Conservation (phyloP, 805 yeast genomes). For the Blastobotrys parvus region DNA sequence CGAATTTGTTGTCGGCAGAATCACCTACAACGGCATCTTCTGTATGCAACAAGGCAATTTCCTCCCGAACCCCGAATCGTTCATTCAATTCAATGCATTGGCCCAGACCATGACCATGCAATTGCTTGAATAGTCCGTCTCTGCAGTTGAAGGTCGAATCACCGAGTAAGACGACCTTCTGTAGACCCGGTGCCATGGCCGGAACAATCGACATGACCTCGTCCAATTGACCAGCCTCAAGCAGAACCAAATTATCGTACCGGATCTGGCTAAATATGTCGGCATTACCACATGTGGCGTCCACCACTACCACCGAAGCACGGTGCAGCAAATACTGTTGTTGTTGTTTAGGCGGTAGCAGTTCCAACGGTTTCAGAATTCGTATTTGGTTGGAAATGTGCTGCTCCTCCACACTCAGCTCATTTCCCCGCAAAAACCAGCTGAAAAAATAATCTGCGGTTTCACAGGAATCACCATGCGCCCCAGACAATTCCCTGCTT, state of each 20-base stretch:
- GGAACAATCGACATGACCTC: background rate
- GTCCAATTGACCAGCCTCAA: background rate
- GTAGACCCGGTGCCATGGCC: background rate
- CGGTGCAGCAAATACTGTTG: background rate
- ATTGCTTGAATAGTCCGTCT: background rate
- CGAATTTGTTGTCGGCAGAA: no score
- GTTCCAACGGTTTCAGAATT: background rate
- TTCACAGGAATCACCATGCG: constrained; percentile 32
- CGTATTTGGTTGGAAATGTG: background rate
- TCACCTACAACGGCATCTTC: background rate
- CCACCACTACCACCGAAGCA: background rate
- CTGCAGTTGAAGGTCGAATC: no score
- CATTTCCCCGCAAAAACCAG: background rate
- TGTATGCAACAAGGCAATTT: constrained; percentile 14
- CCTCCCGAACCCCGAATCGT: constrained; percentile 24
- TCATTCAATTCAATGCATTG: constrained; percentile 11
- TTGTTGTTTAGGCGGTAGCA: background rate
- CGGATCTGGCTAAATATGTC: background rate
- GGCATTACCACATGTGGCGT: background rate
- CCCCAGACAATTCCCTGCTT: constrained; percentile 27
- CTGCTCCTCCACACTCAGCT: background rate
- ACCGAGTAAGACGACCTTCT: background rate
- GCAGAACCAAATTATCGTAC: background rate
- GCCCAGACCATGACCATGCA: background rate
- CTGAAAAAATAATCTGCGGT: constrained; percentile 30